Evolutionary conservation across 2,329 filamentous ascomycete species (phyloP).

Genomic region (Fusarium solani-melongenae): DNA sequence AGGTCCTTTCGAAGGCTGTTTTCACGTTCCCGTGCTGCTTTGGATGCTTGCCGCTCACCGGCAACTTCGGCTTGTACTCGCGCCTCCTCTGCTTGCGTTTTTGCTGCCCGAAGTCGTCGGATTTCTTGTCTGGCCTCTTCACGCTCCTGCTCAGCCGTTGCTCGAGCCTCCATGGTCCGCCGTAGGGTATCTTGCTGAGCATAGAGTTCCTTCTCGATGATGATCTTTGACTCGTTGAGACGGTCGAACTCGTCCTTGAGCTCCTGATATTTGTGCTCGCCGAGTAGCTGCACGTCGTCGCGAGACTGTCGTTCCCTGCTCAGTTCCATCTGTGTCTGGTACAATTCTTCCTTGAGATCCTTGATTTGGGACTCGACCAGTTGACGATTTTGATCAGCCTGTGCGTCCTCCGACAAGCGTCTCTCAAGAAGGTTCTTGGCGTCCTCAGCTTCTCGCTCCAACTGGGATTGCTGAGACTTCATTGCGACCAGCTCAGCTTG

Average conservation of each 20-base stretch:
- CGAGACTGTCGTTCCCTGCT: constrained; percentile 92
- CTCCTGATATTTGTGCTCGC: constrained; percentile 86
- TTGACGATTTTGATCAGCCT: constrained; percentile 83
- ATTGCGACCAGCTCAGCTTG: constrained; percentile 90
- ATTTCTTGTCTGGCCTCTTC: constrained; percentile 91
- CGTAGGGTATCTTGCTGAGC: constrained; percentile 92
- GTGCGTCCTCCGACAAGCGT: constrained; percentile 88
- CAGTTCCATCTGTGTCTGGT: constrained; percentile 86
- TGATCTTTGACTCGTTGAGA: constrained; percentile 94
- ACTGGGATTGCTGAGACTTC: constrained; percentile 83
- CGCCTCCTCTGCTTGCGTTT: constrained; percentile 86
- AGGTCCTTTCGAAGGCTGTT: constrained; percentile 81
- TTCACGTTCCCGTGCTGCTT: constrained; percentile 83
- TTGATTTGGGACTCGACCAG: constrained; percentile 88
- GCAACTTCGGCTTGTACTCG: constrained; percentile 83
- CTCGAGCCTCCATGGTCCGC: constrained; percentile 83
- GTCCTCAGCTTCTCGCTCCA: constrained; percentile 90
- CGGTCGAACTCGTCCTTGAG: constrained; percentile 87
- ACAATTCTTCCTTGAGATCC: constrained; percentile 87
- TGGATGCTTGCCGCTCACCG: constrained; percentile 82
- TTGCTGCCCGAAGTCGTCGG: constrained; percentile 82
- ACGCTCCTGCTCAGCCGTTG: constrained; percentile 84
- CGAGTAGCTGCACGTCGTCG: constrained; percentile 90
- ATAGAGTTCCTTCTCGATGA: constrained; percentile 97
- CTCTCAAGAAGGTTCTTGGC: constrained; percentile 88